These are phyloP conservation scores for Dipteronia sinensis DNA, from an alignment of 345 rosid species.

Conservation along the genomic window DNA sequence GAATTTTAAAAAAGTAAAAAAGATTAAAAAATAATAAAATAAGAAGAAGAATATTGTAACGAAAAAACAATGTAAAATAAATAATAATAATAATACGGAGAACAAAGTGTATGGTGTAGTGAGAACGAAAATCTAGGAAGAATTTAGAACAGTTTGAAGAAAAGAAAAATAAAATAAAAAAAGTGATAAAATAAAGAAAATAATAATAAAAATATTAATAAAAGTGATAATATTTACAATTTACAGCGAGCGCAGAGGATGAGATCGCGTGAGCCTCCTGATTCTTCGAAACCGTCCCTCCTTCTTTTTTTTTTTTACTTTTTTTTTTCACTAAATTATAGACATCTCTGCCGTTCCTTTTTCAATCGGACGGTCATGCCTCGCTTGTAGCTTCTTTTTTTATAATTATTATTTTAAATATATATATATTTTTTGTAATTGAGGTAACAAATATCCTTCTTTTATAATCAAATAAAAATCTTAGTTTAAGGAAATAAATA, in stretches of 20 bases:
- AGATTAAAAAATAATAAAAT: neutral
- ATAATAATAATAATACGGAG: neutral
- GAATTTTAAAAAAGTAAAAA: neutral
- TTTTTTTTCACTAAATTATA: neutral
- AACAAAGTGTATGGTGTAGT: slow-evolving; percentile 3
- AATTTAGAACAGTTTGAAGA: neutral
- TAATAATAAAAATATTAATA: neutral
- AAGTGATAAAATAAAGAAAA: neutral
- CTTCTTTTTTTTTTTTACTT: neutral
- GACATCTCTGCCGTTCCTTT: slow-evolving; percentile 1
- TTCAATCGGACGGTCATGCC: neutral
- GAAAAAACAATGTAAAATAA: neutral
- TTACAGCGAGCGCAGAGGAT: slow-evolving; percentile 11
- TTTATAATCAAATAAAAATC: no score
- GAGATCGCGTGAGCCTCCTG: slow-evolving; percentile 32
- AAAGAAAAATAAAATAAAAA: neutral
- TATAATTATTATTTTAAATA: no score
- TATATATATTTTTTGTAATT: no score
- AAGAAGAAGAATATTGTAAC: neutral
- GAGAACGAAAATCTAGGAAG: neutral
- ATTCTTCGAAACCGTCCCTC: slow-evolving; percentile 28
- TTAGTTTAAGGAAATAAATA: no score
- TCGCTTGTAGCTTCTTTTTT: neutral
- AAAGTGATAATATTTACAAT: neutral
- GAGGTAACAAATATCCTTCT: no score